phyloP scores from a whole-genome alignment of 2,329 filamentous ascomycete species.

The Hymenoscyphus linearis region DNA sequence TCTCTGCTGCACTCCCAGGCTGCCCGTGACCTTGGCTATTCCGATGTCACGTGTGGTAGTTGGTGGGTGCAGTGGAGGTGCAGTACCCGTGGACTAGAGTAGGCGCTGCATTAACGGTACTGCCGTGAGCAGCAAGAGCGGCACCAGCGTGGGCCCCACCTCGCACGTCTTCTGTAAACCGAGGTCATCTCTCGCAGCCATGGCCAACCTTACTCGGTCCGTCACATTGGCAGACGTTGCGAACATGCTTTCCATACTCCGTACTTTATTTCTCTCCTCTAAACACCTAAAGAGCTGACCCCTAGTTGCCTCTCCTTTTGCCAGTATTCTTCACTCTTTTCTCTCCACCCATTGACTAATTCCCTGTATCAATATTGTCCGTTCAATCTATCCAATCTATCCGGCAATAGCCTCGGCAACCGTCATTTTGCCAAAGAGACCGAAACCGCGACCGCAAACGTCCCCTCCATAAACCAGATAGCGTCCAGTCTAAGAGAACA shows the following conservation, averaged over 20 bases:
- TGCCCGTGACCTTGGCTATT: too few relatives aligned
- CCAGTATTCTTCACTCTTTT: neutral
- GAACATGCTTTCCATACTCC: neutral
- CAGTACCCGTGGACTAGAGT: too few relatives aligned
- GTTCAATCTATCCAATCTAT: neutral
- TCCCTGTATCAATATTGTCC: neutral
- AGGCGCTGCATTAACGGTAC: too few relatives aligned
- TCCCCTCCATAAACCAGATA: neutral
- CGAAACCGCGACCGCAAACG: neutral
- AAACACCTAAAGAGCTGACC: neutral
- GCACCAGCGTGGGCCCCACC: neutral
- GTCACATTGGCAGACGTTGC: too few relatives aligned
- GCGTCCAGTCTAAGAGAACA: neutral
- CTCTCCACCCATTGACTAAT: neutral
- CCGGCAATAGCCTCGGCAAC: conserved; percentile 14
- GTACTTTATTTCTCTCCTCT: neutral
- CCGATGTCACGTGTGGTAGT: too few relatives aligned
- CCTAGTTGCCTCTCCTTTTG: neutral
- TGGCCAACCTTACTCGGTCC: too few relatives aligned
- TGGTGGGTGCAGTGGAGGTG: too few relatives aligned
- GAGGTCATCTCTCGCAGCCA: neutral
- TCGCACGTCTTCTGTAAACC: conserved; percentile 2
- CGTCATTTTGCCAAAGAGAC: neutral
- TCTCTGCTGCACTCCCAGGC: too few relatives aligned
- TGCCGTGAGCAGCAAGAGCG: neutral